Percentiles rank a stretch among this genome's conserved stretches.
Conservation (phyloP, 345 rosid species). For the Atalantia buxifolia region DNA sequence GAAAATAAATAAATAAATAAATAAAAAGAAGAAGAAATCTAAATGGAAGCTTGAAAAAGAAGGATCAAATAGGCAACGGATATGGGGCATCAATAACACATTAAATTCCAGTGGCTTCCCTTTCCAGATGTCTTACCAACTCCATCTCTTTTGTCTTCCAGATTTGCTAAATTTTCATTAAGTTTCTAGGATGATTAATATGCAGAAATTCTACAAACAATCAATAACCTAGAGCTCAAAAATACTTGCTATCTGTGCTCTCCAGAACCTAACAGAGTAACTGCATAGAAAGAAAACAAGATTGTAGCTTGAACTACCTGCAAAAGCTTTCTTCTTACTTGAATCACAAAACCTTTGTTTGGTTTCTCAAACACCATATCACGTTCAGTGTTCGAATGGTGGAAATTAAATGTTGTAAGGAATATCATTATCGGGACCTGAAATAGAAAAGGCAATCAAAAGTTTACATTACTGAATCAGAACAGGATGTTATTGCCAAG, state of each 20-base stretch:
- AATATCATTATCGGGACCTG: slow-evolving; percentile 56
- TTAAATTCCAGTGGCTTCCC: background rate
- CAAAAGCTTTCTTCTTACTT: slow-evolving; percentile 58
- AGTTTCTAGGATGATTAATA: background rate
- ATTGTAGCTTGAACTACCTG: slow-evolving; percentile 42
- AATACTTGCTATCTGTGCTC: background rate
- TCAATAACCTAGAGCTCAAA: background rate
- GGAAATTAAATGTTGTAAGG: slow-evolving; percentile 50
- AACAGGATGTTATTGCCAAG: background rate
- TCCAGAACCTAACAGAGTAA: background rate
- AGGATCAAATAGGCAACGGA: background rate
- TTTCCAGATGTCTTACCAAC: background rate
- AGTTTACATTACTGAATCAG: slow-evolving; percentile 1
- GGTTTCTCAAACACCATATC: slow-evolving; percentile 24
- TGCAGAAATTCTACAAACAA: background rate
- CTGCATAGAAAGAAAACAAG: slow-evolving; percentile 1
- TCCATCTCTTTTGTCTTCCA: background rate
- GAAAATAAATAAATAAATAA: background rate
- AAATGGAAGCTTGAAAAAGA: background rate
- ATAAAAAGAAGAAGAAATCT: background rate
- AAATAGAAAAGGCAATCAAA: slow-evolving; percentile 3
- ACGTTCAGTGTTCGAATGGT: slow-evolving; percentile 23
- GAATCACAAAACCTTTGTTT: slow-evolving; percentile 43
- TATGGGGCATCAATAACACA: background rate
- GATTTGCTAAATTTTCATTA: background rate